These are phyloP conservation scores for Jimgerdemannia flammicorona DNA, from an alignment of 192 early-diverging fungal genomes.

Conservation along the genomic window DNA sequence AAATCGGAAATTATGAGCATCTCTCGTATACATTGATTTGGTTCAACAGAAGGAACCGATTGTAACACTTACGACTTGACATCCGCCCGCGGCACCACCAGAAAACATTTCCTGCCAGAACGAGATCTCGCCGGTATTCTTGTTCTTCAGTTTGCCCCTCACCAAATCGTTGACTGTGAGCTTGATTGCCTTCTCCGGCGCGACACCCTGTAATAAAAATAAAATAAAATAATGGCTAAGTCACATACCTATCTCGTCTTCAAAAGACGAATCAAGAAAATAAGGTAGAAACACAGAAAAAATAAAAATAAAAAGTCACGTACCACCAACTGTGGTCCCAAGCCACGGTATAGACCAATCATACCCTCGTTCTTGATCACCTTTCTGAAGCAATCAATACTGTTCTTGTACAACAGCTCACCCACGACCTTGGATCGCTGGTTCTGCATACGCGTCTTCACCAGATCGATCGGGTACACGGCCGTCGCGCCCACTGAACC, in stretches of 20 bases:
- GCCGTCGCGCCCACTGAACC: slow-evolving; percentile 92
- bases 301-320: slow-evolving; percentile 10
- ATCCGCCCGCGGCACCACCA: slow-evolving; percentile 83
- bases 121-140: slow-evolving; percentile 69
- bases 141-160: slow-evolving; percentile 61
- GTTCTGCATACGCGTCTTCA: slow-evolving; percentile 99
- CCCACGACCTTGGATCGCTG: slow-evolving; percentile 89
- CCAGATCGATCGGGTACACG: slow-evolving; percentile 97
- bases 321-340: slow-evolving; percentile 87
- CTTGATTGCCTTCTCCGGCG: slow-evolving; percentile 98
- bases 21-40: neutral
- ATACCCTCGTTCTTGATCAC: slow-evolving; percentile 91
- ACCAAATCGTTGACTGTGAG: slow-evolving; percentile 95
- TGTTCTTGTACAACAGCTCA: slow-evolving; percentile 92
- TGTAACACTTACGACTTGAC: slow-evolving; percentile 55
- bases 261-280: neutral
- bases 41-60: neutral
- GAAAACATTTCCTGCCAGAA: slow-evolving; percentile 80
- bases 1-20: neutral
- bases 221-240: neutral
- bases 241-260: slow-evolving; percentile 18
- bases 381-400: slow-evolving; percentile 93
- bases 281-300: neutral
- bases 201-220: slow-evolving; percentile 64
- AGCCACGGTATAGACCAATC: slow-evolving; percentile 86